Base-by-base conservation (phyloP, 192 early-diverging fungal species). In the Umbelopsis ramanniana region DNA sequence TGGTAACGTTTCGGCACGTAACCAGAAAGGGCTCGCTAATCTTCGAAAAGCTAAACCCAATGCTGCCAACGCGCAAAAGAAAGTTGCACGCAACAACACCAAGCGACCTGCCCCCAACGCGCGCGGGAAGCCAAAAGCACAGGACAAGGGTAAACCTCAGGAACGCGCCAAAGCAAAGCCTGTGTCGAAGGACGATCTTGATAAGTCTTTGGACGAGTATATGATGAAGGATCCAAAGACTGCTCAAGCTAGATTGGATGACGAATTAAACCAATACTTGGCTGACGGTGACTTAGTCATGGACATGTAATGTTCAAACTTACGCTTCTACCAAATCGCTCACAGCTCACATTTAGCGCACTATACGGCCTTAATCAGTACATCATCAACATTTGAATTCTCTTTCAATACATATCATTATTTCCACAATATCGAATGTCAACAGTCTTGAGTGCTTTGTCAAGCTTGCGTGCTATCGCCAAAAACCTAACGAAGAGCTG, bases 151-250 rank as follows among this genome's bases (percentile, higher is more conserved):
- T 4, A 47, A 33, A 52, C 24, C 26, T 15, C 46, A 37, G 66
- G 52, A 35, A 17, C 17, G 19, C 47, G 6, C 45, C n/a, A 60
- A 75, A 75, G 55, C 38, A 35, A 57, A 66, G 52, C 48, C 24
- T n/a, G 60, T 46, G 19, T 52, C 74, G 11, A 60, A 57, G 26
- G 72, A 74, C n/a, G 72, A 67, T 35, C 70, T 72, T 19, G 78
- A 79, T 37, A 75, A 72, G 29, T 53, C 66, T 24, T 67, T 79
- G 47, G 78, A 79, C 37, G 43, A 29, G 43, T 79, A 79, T 21
- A 79, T 79, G 78, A 72, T 79, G 74, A 79, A 79, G 26, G 78
- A 79, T 17, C 74, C 74, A 37, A 74, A 74, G 37, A 54, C 78
- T 6, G 74, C 71, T 12, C 70, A 79, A n/a, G 50, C 71, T 8